A percentile compares a stretch with the other conserved stretches of the same genome.
phyloP scores from a whole-genome alignment of 2,329 filamentous ascomycete species.

The Chrysoporthe austroafricana region DNA sequence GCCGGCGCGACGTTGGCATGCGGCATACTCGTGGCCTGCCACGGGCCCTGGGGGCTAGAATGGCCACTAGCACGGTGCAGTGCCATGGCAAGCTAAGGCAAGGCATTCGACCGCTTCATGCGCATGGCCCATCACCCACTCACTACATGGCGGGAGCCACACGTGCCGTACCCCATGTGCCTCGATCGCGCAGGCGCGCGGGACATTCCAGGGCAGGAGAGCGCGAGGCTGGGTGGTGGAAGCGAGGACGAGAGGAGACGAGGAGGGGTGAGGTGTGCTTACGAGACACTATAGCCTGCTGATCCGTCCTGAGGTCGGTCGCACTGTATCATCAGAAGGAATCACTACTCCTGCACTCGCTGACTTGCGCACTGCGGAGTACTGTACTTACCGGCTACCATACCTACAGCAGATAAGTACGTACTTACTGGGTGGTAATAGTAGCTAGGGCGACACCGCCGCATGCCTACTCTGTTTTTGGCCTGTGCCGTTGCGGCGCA shows the following conservation, averaged over 20 bases:
- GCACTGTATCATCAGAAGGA: neutral
- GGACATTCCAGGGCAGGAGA: neutral
- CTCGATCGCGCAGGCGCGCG: neutral
- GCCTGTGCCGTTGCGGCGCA: neutral
- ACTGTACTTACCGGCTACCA: neutral
- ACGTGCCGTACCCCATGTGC: neutral
- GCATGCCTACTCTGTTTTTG: constrained; percentile 1
- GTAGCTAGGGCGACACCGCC: neutral
- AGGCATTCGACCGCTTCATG: constrained; percentile 4
- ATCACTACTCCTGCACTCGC: neutral
- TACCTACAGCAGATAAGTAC: too few relatives aligned
- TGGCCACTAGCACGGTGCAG: constrained; percentile 2
- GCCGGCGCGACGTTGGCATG: constrained; percentile 21
- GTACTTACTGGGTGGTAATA: neutral
- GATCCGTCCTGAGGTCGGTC: neutral
- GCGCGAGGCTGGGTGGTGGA: too few relatives aligned
- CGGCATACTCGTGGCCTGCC: constrained; percentile 18
- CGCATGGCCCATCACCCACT: neutral
- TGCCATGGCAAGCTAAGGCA: neutral
- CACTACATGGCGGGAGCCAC: neutral
- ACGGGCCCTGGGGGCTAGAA: constrained; percentile 8
- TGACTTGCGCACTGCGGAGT: constrained; percentile 5
- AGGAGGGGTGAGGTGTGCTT: neutral
- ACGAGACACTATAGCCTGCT: neutral
- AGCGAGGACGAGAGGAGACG: too few relatives aligned